A percentile compares a stretch with the other conserved stretches of the same genome.
Conservation (phyloP, 2,329 filamentous ascomycete species). For the Intubia oerlemansii region DNA sequence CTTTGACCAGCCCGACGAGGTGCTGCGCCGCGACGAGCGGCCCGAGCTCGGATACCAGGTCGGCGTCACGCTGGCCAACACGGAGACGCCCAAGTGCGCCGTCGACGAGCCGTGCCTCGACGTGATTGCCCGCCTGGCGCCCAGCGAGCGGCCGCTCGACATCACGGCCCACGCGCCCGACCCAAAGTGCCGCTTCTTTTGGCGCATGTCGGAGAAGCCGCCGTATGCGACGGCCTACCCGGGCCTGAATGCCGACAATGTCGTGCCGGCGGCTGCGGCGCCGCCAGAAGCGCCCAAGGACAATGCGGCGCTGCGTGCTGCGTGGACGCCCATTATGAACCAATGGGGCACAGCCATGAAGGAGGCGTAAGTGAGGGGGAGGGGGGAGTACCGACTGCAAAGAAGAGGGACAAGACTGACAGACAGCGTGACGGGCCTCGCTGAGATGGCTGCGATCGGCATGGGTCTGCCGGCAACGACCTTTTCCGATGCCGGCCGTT, state of each 20-base stretch:
- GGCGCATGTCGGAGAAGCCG: conserved; percentile 32
- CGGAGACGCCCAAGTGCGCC: conserved; percentile 41
- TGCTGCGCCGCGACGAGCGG: conserved; percentile 28
- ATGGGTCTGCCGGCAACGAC: conserved; percentile 28
- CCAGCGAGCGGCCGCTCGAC: conserved; percentile 33
- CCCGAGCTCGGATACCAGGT: conserved; percentile 38
- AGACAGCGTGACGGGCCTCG: conserved; percentile 24
- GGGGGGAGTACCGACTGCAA: background rate
- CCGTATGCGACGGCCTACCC: conserved; percentile 34
- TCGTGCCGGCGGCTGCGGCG: conserved; percentile 20
- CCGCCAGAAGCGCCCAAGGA: too few species aligned
- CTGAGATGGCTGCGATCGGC: conserved; percentile 36
- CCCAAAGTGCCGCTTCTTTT: conserved; percentile 42
- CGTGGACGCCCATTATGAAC: conserved; percentile 33
- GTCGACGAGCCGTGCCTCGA: conserved; percentile 37
- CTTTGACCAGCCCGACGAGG: conserved; percentile 30
- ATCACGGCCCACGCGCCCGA: conserved; percentile 33
- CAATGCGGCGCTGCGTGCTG: conserved; percentile 22
- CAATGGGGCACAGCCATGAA: conserved; percentile 39
- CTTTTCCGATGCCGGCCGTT: conserved; percentile 32
- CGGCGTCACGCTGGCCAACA: conserved; percentile 40
- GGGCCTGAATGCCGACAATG: conserved; percentile 30
- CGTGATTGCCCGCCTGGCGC: conserved; percentile 31
- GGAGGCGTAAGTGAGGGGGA: conserved; percentile 26
- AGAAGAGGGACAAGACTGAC: too few species aligned